These are phyloP conservation scores for Ogataea siamensis DNA, from an alignment of 805 yeast genomes.

Conservation along the genomic window DNA sequence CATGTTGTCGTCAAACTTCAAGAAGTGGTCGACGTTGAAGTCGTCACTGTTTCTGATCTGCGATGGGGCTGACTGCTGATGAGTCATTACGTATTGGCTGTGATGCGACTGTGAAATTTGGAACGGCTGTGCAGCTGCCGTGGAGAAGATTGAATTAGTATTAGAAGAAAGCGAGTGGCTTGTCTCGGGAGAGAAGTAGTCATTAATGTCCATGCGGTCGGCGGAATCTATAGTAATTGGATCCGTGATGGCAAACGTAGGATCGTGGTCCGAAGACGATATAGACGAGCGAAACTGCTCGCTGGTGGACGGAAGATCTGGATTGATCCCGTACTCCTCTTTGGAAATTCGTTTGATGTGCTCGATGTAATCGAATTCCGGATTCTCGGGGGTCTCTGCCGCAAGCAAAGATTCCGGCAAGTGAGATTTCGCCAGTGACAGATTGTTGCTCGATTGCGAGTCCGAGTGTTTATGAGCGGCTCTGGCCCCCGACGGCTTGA, in stretches of 20 bases:
- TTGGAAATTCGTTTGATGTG: constrained; percentile 37
- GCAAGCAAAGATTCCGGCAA: constrained; percentile 17
- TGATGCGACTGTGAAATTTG: constrained; percentile 5
- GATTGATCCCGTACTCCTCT: constrained; percentile 34
- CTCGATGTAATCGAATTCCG: constrained; percentile 37
- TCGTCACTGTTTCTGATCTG: constrained; percentile 20
- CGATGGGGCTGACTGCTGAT: constrained; percentile 6
- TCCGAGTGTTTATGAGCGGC: not conserved
- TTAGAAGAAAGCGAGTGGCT: constrained; percentile 28
- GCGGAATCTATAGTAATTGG: constrained; percentile 28
- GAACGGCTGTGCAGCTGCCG: constrained; percentile 13
- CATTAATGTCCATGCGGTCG: constrained; percentile 16
- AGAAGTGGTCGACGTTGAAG: constrained; percentile 33
- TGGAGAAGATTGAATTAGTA: constrained; percentile 23
- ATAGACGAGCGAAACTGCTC: constrained; percentile 11
- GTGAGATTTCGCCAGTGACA: constrained; percentile 21
- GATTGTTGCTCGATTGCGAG: constrained; percentile 16
- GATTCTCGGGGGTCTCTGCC: constrained; percentile 25
- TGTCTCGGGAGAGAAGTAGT: constrained; percentile 29
- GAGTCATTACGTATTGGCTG: not conserved
- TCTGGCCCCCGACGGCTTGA: constrained; percentile 1
- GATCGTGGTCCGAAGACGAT: constrained; percentile 16
- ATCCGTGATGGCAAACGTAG: constrained; percentile 19
- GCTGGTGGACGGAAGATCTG: constrained; percentile 17
- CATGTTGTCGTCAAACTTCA: constrained; percentile 32